Evolutionary conservation across 257 asterid genomes (phyloP), one percentile per base, ranked within the genome.

Genomic region (Fraxinus pennsylvanica): DNA sequence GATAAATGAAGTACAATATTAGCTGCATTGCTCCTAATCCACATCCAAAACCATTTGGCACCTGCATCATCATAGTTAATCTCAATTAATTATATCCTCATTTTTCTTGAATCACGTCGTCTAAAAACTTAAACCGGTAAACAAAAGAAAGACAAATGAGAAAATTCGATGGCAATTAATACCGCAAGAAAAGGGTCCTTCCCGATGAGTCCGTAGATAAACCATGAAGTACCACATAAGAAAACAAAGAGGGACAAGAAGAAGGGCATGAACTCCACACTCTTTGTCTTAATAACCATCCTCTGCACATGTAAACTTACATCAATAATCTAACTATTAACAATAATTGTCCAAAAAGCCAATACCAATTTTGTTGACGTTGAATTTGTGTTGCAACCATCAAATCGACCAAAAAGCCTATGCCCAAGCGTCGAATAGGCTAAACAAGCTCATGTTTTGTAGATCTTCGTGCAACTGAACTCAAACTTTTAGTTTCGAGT

Each of bases 211-310:
- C 97, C 97, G 76, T 86, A 93, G n/a, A 89, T 81, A 59, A 90
- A 89, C 98, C 98, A 93, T 0, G 88, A 90, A 52, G 97, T 88
- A 25, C 97, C 97, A 79, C 94, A 88, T 0, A 93, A 83, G 81
- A 90, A 91, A 4, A 91, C 96, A 63, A 90, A 90, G 3, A 91
- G 74, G 21, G 98, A 93, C 61, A 93, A 70, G 29, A 88, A 86
- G 76, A 93, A 93, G 1, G 97, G 97, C 97, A 93, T 93, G 22
- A 79, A 90, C 84, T 91, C 97, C 76, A 93, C 97, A n/a, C 98
- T 93, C 81, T 88, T 88, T 19, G 92, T 90, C 74, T 85, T 89
- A 72, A 93, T 89, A 89, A 93, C 98, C 88, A 88, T 54, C 76
- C 94, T 90, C 98, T 93, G 81, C 81, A 71, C 69, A 75, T 75